phyloP scores from a whole-genome alignment of 805 yeast species.

The Scheffersomyces amazonensis region DNA sequence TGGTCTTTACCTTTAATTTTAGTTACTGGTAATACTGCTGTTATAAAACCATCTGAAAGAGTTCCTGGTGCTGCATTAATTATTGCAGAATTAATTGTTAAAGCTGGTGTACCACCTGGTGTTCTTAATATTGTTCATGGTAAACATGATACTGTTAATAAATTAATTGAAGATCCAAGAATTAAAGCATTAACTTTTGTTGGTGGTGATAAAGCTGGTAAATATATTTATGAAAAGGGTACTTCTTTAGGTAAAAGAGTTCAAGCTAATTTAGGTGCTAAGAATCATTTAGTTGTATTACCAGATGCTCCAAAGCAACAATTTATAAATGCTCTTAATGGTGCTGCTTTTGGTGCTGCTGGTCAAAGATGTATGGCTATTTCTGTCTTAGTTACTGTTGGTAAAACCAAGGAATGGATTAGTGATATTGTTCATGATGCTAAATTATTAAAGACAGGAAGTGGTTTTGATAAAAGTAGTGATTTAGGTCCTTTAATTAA shows the following conservation, averaged over 20 bases:
- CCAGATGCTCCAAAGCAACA: slow-evolving; percentile 70
- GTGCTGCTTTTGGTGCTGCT: slow-evolving; percentile 82
- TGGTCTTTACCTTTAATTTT: slow-evolving; percentile 64
- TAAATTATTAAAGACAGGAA: slow-evolving; percentile 52
- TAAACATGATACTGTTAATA: slow-evolving; percentile 67
- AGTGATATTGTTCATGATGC: slow-evolving; percentile 59
- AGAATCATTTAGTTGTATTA: slow-evolving; percentile 69
- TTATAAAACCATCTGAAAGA: slow-evolving; percentile 63
- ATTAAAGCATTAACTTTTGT: slow-evolving; percentile 77
- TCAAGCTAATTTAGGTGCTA: slow-evolving; percentile 77
- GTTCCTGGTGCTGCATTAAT: slow-evolving; percentile 82
- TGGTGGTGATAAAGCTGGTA: slow-evolving; percentile 77
- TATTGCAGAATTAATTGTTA: slow-evolving; percentile 65
- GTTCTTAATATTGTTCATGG: slow-evolving; percentile 74
- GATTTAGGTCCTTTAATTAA: slow-evolving; percentile 75
- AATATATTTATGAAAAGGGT: slow-evolving; percentile 66
- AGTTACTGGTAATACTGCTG: slow-evolving; percentile 70
- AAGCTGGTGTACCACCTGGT: slow-evolving; percentile 77
- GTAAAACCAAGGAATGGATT: slow-evolving; percentile 62
- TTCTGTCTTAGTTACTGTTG: slow-evolving; percentile 70
- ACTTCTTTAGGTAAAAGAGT: slow-evolving; percentile 69
- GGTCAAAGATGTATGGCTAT: slow-evolving; percentile 85
- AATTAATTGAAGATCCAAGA: slow-evolving; percentile 66
- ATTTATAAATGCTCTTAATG: slow-evolving; percentile 62
- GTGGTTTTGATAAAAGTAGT: slow-evolving; percentile 61